Evolutionary conservation across 1,284 basidiomycete species (phyloP), one percentile per base, ranked within the genome.

Genomic region (Ustilago hordei): DNA sequence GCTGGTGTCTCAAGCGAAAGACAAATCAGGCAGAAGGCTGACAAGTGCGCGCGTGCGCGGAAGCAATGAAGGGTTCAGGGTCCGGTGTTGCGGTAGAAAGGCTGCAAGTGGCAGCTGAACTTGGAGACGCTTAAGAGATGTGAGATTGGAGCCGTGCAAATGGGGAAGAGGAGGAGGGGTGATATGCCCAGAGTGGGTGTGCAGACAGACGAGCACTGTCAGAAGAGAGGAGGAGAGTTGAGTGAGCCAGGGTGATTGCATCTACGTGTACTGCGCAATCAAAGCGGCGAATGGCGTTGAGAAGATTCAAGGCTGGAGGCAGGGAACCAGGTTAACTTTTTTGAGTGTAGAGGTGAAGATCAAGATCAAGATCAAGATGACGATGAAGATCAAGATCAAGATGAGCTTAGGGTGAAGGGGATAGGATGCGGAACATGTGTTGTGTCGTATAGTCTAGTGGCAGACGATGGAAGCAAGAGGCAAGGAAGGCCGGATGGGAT

Each of bases 201-300:
- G 36, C 2, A 38, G 36, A 38, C 36, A 38, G 36, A 38, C 4
- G 1, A 19, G 7, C 17, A 45, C 7, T 45, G 41, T 45, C 15
- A 45, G 41, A 17, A 48, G 45, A 48, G 9, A 13, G 15, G 38
- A 39, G 15, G n/a, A 48, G 48, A 31, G 48, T 50, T 32, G 11
- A 31, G 8, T 23, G 48, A 32, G 48, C 31, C 48, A 45, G 43
- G n/a, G 43, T 32, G 48, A 50, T 15, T 50, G 48, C 48, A 28
- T 31, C 48, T 15, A 50, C 48, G 48, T 50, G 48, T 50, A 50
- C 48, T 50, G 48, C n/a, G 48, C 48, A 50, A 50, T 50, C 48
- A 50, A 50, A 50, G 48, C 48, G 48, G 48, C 31, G 48, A 32
- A 50, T 50, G 48, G 48, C 48, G 48, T 28, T 32, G 48, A 50